Base-by-base conservation (phyloP, 73 alveolate species). In the Paramecium bursaria region DNA sequence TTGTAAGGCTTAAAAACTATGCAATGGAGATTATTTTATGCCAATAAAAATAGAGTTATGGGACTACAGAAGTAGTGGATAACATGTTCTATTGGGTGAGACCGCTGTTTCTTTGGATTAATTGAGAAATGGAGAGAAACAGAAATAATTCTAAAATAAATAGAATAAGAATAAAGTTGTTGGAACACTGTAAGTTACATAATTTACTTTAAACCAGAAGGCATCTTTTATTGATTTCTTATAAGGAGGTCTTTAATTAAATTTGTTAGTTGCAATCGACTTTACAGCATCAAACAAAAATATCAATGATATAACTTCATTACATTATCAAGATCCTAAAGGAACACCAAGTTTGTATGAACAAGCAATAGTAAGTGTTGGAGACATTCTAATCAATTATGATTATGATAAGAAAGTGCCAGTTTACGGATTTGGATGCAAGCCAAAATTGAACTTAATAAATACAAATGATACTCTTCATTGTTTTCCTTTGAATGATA, bases 361-460 rank as follows among this genome's bases (percentile, higher is more conserved):
- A 75, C 77, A 87, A 85, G 97, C 98, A 6, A 85, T 93, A 13
- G 79, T 87, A 74, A 48, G 90, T 85, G 91, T 93, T 48, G 94
- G 95, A 19, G 97, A 93, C 54, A 93, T 95, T 46, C 67, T 96
- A 26, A 92, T 90, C 26, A 88, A 94, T 85, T 96, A 95, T 82
- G 98, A 96, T 85, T 54, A 93, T 39, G 99, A 95, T 91, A 92
- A 92, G 61, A 79, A 55, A 55, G 90, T 94, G 46, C 99, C 99
- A 0, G 82, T 93, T 31, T 92, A 86, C 60, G 99, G 99, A 10
- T 96, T 93, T 87, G 99, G 99, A 14, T 98, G 97, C 1, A 89
- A 77, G 21, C 90, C 96, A 39, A 15, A 21, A 25, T 73, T 73
- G 33, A 51, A 50, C 47, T 86, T 80, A 15, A 46, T 75, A 26